A percentile compares a stretch with the other conserved stretches of the same genome.
Conservation (phyloP, 1,284 basidiomycete genomes). For the Anthracocystis walkeri region DNA sequence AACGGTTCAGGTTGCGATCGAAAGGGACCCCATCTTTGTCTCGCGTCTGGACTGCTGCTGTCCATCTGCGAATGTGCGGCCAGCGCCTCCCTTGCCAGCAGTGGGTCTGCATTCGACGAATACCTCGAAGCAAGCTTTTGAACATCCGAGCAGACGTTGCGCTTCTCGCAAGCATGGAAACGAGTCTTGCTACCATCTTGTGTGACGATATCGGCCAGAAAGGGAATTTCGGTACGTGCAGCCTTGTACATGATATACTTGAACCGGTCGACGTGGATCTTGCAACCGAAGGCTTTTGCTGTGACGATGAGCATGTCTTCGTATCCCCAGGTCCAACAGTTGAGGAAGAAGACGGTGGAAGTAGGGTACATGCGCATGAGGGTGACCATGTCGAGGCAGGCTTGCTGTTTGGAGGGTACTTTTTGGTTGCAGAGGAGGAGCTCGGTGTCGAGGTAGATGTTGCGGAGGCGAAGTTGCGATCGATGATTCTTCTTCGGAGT, state of each 20-base stretch:
- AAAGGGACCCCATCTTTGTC: slow-evolving; percentile 28
- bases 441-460: slow-evolving; percentile 87
- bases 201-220: slow-evolving; percentile 77
- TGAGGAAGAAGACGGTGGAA: slow-evolving; percentile 83
- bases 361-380: slow-evolving; percentile 73
- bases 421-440: slow-evolving; percentile 70
- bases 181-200: slow-evolving; percentile 76
- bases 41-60: slow-evolving; percentile 24
- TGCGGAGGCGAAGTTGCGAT: slow-evolving; percentile 73
- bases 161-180: slow-evolving; percentile 91
- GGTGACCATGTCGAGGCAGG: slow-evolving; percentile 76
- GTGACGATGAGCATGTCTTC: slow-evolving; percentile 51
- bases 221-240: slow-evolving; percentile 75
- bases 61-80: slow-evolving; percentile 31
- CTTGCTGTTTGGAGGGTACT: slow-evolving; percentile 48
- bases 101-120: neutral
- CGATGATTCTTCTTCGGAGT: neutral
- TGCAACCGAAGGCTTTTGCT: slow-evolving; percentile 50
- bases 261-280: slow-evolving; percentile 91
- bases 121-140: slow-evolving; percentile 29
- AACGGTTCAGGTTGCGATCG: slow-evolving; percentile 32
- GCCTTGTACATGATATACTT: slow-evolving; percentile 78
- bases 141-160: slow-evolving; percentile 75
- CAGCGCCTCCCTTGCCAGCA: slow-evolving; percentile 25
- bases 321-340: slow-evolving; percentile 89